These are phyloP conservation scores for Silene uniflora DNA, from an alignment of 148 eudicot species.

Conservation along the genomic window DNA sequence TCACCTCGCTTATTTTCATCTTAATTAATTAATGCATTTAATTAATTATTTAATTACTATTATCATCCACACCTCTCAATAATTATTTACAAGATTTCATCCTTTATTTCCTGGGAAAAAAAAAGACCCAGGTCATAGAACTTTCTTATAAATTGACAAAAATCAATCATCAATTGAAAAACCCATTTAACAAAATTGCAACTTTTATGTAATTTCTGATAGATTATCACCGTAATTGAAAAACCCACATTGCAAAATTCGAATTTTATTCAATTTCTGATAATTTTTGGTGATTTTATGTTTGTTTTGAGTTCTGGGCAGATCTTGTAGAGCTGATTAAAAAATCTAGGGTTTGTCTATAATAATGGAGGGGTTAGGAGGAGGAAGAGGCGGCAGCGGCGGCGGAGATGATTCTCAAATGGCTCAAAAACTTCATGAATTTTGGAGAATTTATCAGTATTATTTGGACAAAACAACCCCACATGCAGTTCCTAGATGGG, in stretches of 20 bases:
- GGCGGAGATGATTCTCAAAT: constrained; percentile 28
- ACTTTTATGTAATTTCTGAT: neutral
- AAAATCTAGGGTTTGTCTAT: constrained; percentile 17
- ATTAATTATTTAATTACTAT: too few species aligned
- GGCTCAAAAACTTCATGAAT: constrained; percentile 37
- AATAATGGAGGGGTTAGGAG: constrained; percentile 52
- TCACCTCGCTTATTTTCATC: neutral
- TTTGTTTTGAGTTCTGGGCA: constrained; percentile 16
- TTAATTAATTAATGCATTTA: neutral
- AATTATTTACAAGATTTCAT: neutral
- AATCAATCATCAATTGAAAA: neutral
- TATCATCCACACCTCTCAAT: neutral
- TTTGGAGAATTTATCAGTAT: constrained; percentile 52
- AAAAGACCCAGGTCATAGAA: neutral
- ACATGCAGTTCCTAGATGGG: constrained; percentile 70
- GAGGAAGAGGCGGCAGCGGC: neutral
- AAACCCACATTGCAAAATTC: constrained; percentile 22
- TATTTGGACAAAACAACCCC: constrained; percentile 75
- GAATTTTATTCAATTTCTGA: neutral
- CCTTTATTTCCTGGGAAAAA: neutral
- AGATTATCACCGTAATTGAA: neutral
- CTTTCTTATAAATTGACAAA: neutral
- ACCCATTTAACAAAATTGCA: constrained; percentile 11
- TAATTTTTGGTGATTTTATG: neutral
- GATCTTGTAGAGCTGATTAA: constrained; percentile 30